phyloP scores from a whole-genome alignment of 2,329 filamentous ascomycete species.

The Exutisphaerella laricina region DNA sequence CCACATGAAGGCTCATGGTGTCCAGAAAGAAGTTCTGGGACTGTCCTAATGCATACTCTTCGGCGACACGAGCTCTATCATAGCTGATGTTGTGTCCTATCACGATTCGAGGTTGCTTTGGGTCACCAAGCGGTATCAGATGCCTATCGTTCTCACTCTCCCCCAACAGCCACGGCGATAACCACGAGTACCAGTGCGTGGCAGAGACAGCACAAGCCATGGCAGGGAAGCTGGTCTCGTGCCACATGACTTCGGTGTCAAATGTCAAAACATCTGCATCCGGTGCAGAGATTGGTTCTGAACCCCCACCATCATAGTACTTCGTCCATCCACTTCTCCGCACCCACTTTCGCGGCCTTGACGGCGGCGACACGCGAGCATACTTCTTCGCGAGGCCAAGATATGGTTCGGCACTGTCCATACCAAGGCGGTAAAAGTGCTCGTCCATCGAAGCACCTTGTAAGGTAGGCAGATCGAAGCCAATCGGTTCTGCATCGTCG shows the following conservation, averaged over 20 bases:
- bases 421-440: constrained; percentile 84
- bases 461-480: constrained; percentile 75
- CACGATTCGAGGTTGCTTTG: constrained; percentile 65
- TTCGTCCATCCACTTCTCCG: constrained; percentile 87
- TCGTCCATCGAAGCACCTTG: constrained; percentile 81
- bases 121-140: constrained; percentile 79
- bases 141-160: constrained; percentile 74
- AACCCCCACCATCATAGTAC: constrained; percentile 68
- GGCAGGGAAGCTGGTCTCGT: constrained; percentile 82
- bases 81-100: constrained; percentile 96
- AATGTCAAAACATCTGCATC: constrained; percentile 81
- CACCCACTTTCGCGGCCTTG: constrained; percentile 66
- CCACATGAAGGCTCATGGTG: constrained; percentile 97
- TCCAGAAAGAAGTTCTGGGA: constrained; percentile 84
- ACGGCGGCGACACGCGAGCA: constrained; percentile 54
- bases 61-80: constrained; percentile 77
- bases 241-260: constrained; percentile 96
- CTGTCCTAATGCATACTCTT: constrained; percentile 83
- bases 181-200: constrained; percentile 92
- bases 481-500: constrained; percentile 66
- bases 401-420: constrained; percentile 82
- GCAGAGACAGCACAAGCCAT: constrained; percentile 94
- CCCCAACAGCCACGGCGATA: constrained; percentile 89
- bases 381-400: constrained; percentile 70
- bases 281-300: constrained; percentile 69